Conservation (phyloP, 2,329 filamentous ascomycete species). For the Xylaria sp. region DNA sequence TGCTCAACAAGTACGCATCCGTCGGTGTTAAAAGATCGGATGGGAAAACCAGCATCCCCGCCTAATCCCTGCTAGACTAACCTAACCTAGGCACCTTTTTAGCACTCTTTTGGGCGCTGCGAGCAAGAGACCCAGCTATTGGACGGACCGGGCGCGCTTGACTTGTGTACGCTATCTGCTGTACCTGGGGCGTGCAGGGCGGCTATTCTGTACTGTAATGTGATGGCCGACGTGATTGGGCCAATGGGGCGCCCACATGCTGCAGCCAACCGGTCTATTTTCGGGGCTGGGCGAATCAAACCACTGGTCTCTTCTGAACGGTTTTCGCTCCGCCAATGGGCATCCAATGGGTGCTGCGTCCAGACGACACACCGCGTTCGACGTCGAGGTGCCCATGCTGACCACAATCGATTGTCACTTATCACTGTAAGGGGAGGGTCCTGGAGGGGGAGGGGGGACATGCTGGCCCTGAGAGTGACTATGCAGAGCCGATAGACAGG, state of each 20-base stretch:
- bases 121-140: not conserved
- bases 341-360: conserved; percentile 13
- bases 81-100: not conserved
- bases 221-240: conserved; percentile 47
- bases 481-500: conserved; percentile 29
- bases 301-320: conserved; percentile 19
- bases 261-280: conserved; percentile 45
- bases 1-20: not conserved
- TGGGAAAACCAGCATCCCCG: not conserved
- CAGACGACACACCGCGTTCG: conserved; percentile 24
- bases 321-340: conserved; percentile 22
- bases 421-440: not conserved
- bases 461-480: conserved; percentile 32
- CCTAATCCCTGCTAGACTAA: conserved; percentile 1
- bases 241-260: conserved; percentile 31
- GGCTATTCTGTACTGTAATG: conserved; percentile 41
- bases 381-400: conserved; percentile 24
- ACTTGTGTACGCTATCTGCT: not conserved
- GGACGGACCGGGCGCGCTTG: not conserved
- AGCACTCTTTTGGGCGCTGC: not conserved
- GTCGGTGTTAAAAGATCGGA: not conserved
- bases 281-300: conserved; percentile 45
- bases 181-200: conserved; percentile 31
- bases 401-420: conserved; percentile 5
- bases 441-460: conserved; percentile 13